Conservation (phyloP, 139 green algal genomes). For the Chlamydomonas sp. region DNA sequence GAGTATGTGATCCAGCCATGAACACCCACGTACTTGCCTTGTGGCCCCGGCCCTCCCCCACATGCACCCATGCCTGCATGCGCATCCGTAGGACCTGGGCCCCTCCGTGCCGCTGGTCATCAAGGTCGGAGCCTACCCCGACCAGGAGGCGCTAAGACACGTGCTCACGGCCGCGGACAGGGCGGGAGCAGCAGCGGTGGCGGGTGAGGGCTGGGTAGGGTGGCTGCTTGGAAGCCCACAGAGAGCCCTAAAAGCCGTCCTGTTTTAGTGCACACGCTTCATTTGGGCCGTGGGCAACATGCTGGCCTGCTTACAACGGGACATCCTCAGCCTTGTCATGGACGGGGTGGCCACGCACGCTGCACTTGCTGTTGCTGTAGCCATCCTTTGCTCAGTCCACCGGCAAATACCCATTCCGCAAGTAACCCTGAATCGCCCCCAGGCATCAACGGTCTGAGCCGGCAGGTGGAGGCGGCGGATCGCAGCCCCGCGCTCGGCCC, state of each 20-base stretch:
- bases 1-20: too few relatives aligned
- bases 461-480: conserved; percentile 6
- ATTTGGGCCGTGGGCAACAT: too few relatives aligned
- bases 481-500: conserved; percentile 33
- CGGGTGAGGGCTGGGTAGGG: background rate
- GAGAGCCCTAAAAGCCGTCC: too few relatives aligned
- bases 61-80: background rate
- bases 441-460: conserved; percentile 34
- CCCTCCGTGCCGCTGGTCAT: conserved; percentile 20
- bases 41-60: background rate
- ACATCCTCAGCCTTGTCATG: too few relatives aligned
- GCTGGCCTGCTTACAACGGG: too few relatives aligned
- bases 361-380: too few relatives aligned
- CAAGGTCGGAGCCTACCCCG: conserved; percentile 42
- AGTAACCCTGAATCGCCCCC: background rate
- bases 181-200: background rate
- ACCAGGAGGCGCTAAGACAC: conserved; percentile 1
- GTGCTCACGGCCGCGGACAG: background rate
- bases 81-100: background rate
- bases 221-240: background rate
- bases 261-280: too few relatives aligned
- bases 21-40: background rate
- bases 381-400: too few relatives aligned
- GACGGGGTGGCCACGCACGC: too few relatives aligned
- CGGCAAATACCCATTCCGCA: too few relatives aligned